A percentile compares a stretch with the other conserved stretches of the same genome.
phyloP scores from a whole-genome alignment of 139 green algal species.

The Tetraselmis striata region DNA sequence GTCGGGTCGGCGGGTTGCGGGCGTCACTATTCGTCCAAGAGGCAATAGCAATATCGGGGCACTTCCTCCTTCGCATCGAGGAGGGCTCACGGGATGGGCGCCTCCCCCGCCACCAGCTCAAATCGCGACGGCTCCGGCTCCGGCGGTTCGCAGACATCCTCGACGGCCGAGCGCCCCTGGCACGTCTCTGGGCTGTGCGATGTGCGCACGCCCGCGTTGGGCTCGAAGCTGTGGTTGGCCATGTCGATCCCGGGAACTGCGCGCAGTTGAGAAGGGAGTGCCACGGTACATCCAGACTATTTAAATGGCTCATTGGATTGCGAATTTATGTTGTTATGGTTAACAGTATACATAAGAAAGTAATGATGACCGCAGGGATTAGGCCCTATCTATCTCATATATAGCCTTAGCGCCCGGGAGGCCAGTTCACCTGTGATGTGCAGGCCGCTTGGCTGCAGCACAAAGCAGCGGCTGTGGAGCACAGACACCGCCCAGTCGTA shows the following conservation, averaged over 20 bases:
- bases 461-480: constrained; percentile 31
- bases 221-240: constrained; percentile 26
- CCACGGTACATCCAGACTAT: no score
- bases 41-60: neutral
- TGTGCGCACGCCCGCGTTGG: constrained; percentile 25
- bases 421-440: constrained; percentile 11
- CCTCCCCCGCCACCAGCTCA: constrained; percentile 21
- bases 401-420: no score
- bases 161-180: constrained; percentile 29
- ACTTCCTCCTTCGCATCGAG: no score
- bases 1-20: no score
- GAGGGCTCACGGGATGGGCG: constrained; percentile 18
- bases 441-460: neutral
- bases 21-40: neutral
- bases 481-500: constrained; percentile 30
- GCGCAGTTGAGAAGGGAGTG: no score
- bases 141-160: constrained; percentile 34
- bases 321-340: no score
- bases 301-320: no score
- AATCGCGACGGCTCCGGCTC: constrained; percentile 28
- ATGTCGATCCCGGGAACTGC: constrained; percentile 30
- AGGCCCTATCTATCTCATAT: no score
- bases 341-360: no score
- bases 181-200: constrained; percentile 29
- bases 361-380: no score